Evolutionary conservation across 2,329 filamentous ascomycete genomes (phyloP).

Genomic region (Clonostachys rosea): DNA sequence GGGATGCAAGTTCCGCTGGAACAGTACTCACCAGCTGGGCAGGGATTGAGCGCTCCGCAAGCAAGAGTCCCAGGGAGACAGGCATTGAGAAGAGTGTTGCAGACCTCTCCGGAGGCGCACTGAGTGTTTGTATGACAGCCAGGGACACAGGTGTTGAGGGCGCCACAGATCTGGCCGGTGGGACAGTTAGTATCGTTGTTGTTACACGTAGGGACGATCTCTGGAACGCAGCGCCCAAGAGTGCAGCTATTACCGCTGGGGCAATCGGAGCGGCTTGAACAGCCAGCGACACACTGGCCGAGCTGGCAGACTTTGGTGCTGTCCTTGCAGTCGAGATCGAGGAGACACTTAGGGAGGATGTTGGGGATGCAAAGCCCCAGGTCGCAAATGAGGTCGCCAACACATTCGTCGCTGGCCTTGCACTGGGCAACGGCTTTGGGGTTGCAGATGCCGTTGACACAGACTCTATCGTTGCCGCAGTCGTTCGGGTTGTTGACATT

Average conservation of each 20-base stretch:
- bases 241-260: neutral
- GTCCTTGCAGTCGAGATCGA: neutral
- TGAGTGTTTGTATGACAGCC: too few relatives aligned
- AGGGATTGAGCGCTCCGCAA: slow-evolving; percentile 5
- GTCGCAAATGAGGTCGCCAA: slow-evolving; percentile 4
- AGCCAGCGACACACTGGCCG: slow-evolving; percentile 2
- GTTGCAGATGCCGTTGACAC: neutral
- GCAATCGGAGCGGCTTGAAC: neutral
- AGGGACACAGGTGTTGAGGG: neutral
- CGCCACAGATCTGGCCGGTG: slow-evolving; percentile 5
- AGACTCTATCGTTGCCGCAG: neutral
- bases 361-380: slow-evolving; percentile 3
- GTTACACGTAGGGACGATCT: neutral
- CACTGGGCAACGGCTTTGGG: slow-evolving; percentile 4
- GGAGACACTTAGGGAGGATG: neutral
- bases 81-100: too few relatives aligned
- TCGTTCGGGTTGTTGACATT: slow-evolving; percentile 1
- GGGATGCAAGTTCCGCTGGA: slow-evolving; percentile 3
- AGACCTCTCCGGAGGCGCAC: too few relatives aligned
- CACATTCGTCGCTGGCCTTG: slow-evolving; percentile 1
- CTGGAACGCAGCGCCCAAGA: slow-evolving; percentile 1
- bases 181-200: slow-evolving; percentile 1
- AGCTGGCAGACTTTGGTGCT: slow-evolving; percentile 3
- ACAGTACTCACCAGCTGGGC: neutral
- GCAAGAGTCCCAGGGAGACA: neutral